Conservation (phyloP, 2,329 filamentous ascomycete species). For the Pestalotiopsis sp. region DNA sequence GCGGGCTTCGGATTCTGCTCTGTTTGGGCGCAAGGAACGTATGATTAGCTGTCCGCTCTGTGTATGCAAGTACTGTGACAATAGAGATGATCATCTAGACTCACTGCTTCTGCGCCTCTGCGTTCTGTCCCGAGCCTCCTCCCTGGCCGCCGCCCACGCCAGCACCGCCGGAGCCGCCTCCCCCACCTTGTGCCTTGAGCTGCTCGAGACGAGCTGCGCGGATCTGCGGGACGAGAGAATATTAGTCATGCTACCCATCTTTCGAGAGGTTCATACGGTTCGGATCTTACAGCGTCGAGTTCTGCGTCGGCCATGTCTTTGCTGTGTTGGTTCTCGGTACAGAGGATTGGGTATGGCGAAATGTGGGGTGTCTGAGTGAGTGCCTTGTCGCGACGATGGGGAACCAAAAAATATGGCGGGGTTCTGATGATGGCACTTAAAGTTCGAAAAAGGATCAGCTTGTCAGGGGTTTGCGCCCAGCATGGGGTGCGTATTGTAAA, state of each 20-base stretch:
- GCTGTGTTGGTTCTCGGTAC: background rate
- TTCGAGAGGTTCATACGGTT: background rate
- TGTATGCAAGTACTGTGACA: too few species aligned
- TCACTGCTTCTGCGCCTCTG: slow-evolving; percentile 63
- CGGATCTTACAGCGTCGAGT: slow-evolving; percentile 57
- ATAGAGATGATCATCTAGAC: slow-evolving; percentile 23
- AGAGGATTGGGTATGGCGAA: background rate
- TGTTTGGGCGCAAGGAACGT: background rate
- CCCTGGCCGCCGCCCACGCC: slow-evolving; percentile 41
- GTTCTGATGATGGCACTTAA: background rate
- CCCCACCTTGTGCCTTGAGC: slow-evolving; percentile 74
- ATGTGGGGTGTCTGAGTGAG: background rate
- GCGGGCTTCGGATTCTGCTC: slow-evolving; percentile 65
- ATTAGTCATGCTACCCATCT: background rate
- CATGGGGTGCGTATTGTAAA: too few species aligned
- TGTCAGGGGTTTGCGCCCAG: too few species aligned
- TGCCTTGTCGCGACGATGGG: background rate
- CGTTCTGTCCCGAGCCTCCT: slow-evolving; percentile 45
- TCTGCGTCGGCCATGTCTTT: slow-evolving; percentile 65
- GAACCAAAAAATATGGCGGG: slow-evolving; percentile 10
- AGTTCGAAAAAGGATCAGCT: background rate
- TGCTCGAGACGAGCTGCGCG: slow-evolving; percentile 90
- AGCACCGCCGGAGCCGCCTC: slow-evolving; percentile 46
- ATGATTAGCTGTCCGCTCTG: background rate
- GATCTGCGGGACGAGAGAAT: slow-evolving; percentile 60